phyloP scores from a whole-genome alignment of 192 early-diverging fungal genomes.

The Chytriomyces confervae region DNA sequence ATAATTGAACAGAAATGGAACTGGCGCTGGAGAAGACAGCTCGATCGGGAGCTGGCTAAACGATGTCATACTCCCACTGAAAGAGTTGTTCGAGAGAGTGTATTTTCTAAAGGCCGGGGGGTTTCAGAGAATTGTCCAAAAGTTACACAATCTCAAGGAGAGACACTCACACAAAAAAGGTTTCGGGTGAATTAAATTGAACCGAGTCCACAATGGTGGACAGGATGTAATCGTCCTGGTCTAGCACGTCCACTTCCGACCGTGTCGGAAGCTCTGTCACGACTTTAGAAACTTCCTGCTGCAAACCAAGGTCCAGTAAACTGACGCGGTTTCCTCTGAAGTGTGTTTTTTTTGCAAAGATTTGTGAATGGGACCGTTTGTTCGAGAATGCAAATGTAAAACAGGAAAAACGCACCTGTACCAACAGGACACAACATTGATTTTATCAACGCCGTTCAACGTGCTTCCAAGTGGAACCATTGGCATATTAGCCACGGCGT shows the following conservation, averaged over 20 bases:
- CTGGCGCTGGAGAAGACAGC: neutral
- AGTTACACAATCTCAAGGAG: neutral
- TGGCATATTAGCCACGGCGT: conserved; percentile 16
- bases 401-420: conserved; percentile 13
- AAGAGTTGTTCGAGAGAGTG: neutral
- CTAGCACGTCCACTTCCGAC: conserved; percentile 28
- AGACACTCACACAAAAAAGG: conserved; percentile 24
- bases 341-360: neutral
- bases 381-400: no score
- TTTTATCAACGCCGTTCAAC: neutral
- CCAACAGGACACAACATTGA: neutral
- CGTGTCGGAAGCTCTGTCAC: neutral
- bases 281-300: neutral
- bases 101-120: neutral
- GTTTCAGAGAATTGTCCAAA: neutral
- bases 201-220: conserved; percentile 1
- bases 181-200: neutral
- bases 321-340: conserved; percentile 14
- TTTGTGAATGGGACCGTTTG: no score
- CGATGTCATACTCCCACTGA: neutral
- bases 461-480: conserved; percentile 29
- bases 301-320: conserved; percentile 11
- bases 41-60: neutral
- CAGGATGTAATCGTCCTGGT: conserved; percentile 7
- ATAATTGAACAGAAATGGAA: conserved; percentile 28